Evolutionary conservation across 768 basidiomycete species (phyloP), one percentile per base, ranked within the genome.

Genomic region (Tylopilus rubrobrunneus): DNA sequence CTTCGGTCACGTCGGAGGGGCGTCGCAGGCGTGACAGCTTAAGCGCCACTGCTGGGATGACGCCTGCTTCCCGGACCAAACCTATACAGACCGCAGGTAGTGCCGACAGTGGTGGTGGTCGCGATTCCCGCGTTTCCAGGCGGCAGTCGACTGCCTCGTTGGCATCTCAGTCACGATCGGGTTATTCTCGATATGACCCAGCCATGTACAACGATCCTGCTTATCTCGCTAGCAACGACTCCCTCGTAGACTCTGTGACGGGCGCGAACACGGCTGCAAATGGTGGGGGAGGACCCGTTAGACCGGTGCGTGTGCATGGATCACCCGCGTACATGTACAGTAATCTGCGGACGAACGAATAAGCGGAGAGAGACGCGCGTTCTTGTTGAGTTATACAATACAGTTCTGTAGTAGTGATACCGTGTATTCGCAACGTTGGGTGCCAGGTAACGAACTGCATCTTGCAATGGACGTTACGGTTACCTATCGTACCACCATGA

Each of bases 201-300:
- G 47, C 14, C 37, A 9, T 52, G 46, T 71, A 71, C 54, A 58
- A 69, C 7, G 67, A 65, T 34, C 67, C 58, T 36, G 62, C 63
- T 1, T 62, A 63, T 37, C 44, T 69, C 0, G 56, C 53, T 2
- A 67, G 66, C 56, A 66, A 25, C 27, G 68, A 69, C 19, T 71
- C 69, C 1, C 41, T 68, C 19, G 17, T 57, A 23, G 69, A 69
- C 40, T 47, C 62, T 31, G 53, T 57, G 12, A 70, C 62, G 28
- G 61, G 33, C 23, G 56, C 56, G 5, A 68, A 70, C 39, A 68
- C 68, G 44, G 44, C 53, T 29, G 60, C 56, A 2, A 69, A 69
- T 17, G 62, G 51, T 1, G 64, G 59, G 43, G 62, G 56, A 6
- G 59, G 66, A 23, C 55, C 63, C 3, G 51, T 57, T 11, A 56